Percentiles rank a stretch among this genome's conserved stretches.
Evolutionary conservation across 192 early-diverging fungal genomes (phyloP).

Genomic region (Entophlyctis luteolus): DNA sequence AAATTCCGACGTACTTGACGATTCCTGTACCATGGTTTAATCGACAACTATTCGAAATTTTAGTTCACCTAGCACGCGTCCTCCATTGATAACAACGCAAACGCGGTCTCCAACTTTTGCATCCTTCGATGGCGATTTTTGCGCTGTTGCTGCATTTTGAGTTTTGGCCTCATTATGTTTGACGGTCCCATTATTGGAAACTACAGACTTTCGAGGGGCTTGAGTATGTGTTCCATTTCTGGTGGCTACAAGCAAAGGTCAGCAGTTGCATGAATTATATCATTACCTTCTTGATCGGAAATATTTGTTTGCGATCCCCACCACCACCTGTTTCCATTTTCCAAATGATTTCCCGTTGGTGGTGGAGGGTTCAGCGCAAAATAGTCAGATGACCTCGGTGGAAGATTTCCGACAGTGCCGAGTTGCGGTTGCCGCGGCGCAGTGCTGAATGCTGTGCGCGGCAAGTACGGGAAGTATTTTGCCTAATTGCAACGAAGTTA

Average conservation of each 20-base stretch:
- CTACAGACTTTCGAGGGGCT: too few species aligned
- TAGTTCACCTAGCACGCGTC: slow-evolving; percentile 29
- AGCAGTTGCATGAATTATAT: too few species aligned
- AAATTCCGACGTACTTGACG: slow-evolving; percentile 40
- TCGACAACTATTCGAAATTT: too few species aligned
- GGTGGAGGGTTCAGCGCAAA: slow-evolving; percentile 47
- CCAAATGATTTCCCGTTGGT: slow-evolving; percentile 47
- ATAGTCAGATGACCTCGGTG: slow-evolving; percentile 34
- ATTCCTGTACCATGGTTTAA: too few species aligned
- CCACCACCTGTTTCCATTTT: slow-evolving; percentile 51
- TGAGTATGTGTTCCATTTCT: too few species aligned
- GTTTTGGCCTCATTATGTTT: too few species aligned
- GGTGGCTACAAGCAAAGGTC: too few species aligned
- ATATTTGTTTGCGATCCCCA: slow-evolving; percentile 42
- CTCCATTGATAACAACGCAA: slow-evolving; percentile 31
- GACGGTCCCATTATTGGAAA: too few species aligned
- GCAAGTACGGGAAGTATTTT: slow-evolving; percentile 48
- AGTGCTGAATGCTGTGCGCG: slow-evolving; percentile 30
- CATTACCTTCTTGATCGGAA: slow-evolving; percentile 31
- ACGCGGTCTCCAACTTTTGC: slow-evolving; percentile 34
- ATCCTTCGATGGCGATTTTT: slow-evolving; percentile 24
- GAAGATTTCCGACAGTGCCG: slow-evolving; percentile 39
- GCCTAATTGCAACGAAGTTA: too few species aligned
- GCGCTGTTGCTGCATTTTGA: background rate
- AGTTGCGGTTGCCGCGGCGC: slow-evolving; percentile 32